These are phyloP conservation scores for Erythrophleum ivorense DNA, from an alignment of 331 rosid species.

Conservation along the genomic window DNA sequence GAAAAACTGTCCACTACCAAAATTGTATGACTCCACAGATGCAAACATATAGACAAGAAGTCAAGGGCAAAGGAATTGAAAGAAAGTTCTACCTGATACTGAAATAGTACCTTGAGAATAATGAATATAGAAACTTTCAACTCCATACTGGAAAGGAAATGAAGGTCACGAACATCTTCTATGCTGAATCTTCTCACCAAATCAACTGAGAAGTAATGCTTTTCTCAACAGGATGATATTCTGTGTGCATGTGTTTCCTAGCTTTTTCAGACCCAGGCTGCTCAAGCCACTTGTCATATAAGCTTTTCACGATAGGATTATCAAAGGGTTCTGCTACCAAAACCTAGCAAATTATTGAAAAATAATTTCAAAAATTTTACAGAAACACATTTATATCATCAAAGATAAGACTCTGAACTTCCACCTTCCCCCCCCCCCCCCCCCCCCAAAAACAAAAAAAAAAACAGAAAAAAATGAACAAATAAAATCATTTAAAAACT, in stretches of 20 bases:
- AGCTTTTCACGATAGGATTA: slow-evolving; percentile 62
- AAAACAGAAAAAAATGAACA: neutral
- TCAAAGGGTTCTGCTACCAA: slow-evolving; percentile 67
- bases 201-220: slow-evolving; percentile 88
- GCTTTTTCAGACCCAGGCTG: slow-evolving; percentile 92
- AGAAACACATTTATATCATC: slow-evolving; percentile 24
- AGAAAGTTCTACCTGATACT: slow-evolving; percentile 17
- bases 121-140: slow-evolving; percentile 22
- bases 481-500: neutral
- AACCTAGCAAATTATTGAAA: slow-evolving; percentile 51
- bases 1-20: slow-evolving; percentile 45
- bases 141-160: slow-evolving; percentile 7
- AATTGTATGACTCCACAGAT: slow-evolving; percentile 51
- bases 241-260: slow-evolving; percentile 72
- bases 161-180: neutral
- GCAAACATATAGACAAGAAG: slow-evolving; percentile 42
- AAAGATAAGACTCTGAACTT: slow-evolving; percentile 8
- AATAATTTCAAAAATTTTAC: neutral
- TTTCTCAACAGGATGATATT: slow-evolving; percentile 82
- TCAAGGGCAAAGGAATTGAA: slow-evolving; percentile 19
- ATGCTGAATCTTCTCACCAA: slow-evolving; percentile 61
- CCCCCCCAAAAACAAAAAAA: neutral
- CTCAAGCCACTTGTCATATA: slow-evolving; percentile 84
- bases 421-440: neutral
- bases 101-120: slow-evolving; percentile 37